Percentiles rank a stretch among this genome's conserved stretches.
Conservation (phyloP, 495 filamentous ascomycete genomes). For the Sporormia fimetaria region DNA sequence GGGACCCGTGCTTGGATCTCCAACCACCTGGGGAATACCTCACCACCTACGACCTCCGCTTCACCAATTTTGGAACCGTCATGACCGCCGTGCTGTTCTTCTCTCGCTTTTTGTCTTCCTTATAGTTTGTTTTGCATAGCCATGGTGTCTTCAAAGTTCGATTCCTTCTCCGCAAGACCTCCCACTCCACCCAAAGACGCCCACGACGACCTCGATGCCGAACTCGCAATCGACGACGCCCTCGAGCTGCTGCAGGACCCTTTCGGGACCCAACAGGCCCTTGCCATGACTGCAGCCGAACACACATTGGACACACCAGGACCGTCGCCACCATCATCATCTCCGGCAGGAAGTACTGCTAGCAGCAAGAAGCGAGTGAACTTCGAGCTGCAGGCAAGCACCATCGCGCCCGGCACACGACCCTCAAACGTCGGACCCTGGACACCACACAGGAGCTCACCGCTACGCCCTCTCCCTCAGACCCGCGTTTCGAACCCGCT, state of each 20-base stretch:
- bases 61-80: slow-evolving; percentile 2
- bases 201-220: slow-evolving; percentile 29
- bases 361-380: slow-evolving; percentile 48
- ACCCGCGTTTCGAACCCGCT: slow-evolving; percentile 55
- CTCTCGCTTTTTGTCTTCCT: slow-evolving; percentile 7
- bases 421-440: slow-evolving; percentile 36
- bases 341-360: slow-evolving; percentile 30
- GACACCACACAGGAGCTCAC: slow-evolving; percentile 36
- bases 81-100: slow-evolving; percentile 3
- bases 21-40: background rate
- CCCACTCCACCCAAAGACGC: slow-evolving; percentile 52
- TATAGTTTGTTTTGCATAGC: slow-evolving; percentile 24
- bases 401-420: slow-evolving; percentile 54
- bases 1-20: no score
- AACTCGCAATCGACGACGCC: slow-evolving; percentile 26
- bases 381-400: slow-evolving; percentile 47
- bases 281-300: slow-evolving; percentile 1
- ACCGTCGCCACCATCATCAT: slow-evolving; percentile 37
- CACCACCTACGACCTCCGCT: background rate
- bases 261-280: slow-evolving; percentile 17
- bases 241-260: slow-evolving; percentile 31
- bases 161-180: slow-evolving; percentile 40
- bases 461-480: slow-evolving; percentile 40
- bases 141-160: slow-evolving; percentile 30
- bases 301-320: slow-evolving; percentile 36